Base-by-base conservation (phyloP, 768 basidiomycete species). In the Hortiboletus campestris region DNA sequence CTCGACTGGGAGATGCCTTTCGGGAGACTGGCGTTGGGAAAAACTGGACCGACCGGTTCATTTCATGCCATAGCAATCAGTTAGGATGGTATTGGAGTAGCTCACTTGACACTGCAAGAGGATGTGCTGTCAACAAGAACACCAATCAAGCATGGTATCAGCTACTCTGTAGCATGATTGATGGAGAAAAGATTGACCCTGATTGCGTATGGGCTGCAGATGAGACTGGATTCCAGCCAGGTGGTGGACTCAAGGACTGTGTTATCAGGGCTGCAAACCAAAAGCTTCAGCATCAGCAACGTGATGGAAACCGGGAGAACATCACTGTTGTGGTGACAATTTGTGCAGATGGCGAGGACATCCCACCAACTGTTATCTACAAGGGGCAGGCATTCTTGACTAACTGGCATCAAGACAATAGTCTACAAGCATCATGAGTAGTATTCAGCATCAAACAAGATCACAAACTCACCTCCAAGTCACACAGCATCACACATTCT, bases 341-440 rank as follows among this genome's bases (percentile, higher is more conserved):
- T 34, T 76, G 76, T 60, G 73, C 72, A 0, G 75, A 77, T 66
- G 78, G 80, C 0, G 72, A 74, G 2, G 41, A 62, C 0, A 50
- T 69, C 1, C 62, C 67, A 3, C 79, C 79, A 7, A 62, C 72
- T 25, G 71, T 80, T 0, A 77, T 62, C 12, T 53, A 49, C n/a
- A 62, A 66, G 17, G 65, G 63, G n/a, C n/a, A n/a, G n/a, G n/a
- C n/a, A n/a, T n/a, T n/a, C n/a, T n/a, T n/a, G 38, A 57, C 42
- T 12, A 51, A 41, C 10, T 67, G 65, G 66, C 51, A 56, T 11
- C 56, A 66, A 53, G 54, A 56, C 28, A 67, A 67, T 49, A 29
- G 22, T 14, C n/a, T 54, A 6, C 43, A 58, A 42, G 60, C 65
- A 4, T 66, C 12, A 25, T 66, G 35, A 66, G 63, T 19, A 6